Evolutionary conservation across 2,329 filamentous ascomycete genomes (phyloP).

Genomic region (Paecilomyces niveus): DNA sequence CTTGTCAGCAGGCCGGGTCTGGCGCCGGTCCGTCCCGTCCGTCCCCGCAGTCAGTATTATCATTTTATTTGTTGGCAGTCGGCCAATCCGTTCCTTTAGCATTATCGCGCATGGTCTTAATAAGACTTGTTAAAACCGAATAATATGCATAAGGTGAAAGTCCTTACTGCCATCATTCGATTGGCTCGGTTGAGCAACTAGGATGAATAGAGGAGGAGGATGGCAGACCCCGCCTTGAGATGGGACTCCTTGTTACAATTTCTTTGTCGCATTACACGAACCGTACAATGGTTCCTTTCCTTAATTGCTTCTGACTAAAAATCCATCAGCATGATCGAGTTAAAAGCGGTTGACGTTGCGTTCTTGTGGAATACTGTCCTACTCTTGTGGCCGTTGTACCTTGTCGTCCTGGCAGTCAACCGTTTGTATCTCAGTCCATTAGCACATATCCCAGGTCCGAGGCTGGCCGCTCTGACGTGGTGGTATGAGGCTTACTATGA

Average conservation of each 20-base stretch:
- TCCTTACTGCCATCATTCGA: background rate
- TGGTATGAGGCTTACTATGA: constrained; percentile 19
- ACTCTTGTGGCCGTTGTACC: background rate
- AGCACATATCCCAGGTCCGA: constrained; percentile 19
- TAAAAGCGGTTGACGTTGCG: background rate
- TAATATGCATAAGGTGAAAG: no score
- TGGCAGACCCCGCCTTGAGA: background rate
- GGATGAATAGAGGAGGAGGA: background rate
- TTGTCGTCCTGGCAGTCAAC: background rate
- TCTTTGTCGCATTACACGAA: background rate
- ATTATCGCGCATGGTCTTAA: no score
- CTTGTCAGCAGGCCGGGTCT: no score
- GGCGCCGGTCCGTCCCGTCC: no score
- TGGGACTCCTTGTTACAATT: background rate
- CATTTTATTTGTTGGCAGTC: no score
- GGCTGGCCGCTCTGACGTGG: constrained; percentile 4
- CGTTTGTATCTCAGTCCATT: constrained; percentile 17
- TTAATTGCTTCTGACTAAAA: background rate
- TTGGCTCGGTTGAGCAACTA: background rate
- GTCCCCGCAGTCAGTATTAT: no score
- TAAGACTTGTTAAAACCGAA: no score
- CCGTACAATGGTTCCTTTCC: background rate
- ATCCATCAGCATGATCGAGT: background rate
- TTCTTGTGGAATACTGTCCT: constrained; percentile 2
- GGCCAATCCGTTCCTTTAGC: no score